These are phyloP conservation scores for Paramecium bursaria DNA, from an alignment of 73 alveolate genomes.

Conservation along the genomic window DNA sequence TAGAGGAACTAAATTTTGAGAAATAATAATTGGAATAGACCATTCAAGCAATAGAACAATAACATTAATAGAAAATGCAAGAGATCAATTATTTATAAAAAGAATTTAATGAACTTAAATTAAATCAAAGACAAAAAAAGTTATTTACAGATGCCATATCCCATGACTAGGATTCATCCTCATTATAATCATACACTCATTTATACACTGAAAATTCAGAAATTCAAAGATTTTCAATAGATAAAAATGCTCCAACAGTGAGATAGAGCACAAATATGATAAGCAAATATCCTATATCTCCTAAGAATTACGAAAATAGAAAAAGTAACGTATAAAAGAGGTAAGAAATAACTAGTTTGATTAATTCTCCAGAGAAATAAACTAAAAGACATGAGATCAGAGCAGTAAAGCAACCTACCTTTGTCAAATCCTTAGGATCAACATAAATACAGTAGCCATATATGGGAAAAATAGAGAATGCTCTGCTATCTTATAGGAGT, in stretches of 20 bases:
- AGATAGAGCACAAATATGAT: no score
- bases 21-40: not conserved
- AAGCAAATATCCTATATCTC: no score
- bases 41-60: conserved; percentile 8
- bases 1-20: not conserved
- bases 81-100: conserved; percentile 14
- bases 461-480: not conserved
- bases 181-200: not conserved
- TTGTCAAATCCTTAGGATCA: not conserved
- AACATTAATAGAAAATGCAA: not conserved
- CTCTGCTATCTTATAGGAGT: conserved; percentile 15
- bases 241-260: not conserved
- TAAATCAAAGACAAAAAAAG: not conserved
- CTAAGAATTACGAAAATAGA: no score
- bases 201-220: not conserved
- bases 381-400: conserved; percentile 5
- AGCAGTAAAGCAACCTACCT: conserved; percentile 21
- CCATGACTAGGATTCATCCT: not conserved
- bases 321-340: not conserved
- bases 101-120: conserved; percentile 8
- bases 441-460: not conserved
- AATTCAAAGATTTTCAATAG: not conserved
- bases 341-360: not conserved
- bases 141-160: not conserved
- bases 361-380: conserved; percentile 18